These are phyloP conservation scores for Rhodosporidiobolus odoratus DNA, from an alignment of 768 basidiomycete species.

Conservation along the genomic window DNA sequence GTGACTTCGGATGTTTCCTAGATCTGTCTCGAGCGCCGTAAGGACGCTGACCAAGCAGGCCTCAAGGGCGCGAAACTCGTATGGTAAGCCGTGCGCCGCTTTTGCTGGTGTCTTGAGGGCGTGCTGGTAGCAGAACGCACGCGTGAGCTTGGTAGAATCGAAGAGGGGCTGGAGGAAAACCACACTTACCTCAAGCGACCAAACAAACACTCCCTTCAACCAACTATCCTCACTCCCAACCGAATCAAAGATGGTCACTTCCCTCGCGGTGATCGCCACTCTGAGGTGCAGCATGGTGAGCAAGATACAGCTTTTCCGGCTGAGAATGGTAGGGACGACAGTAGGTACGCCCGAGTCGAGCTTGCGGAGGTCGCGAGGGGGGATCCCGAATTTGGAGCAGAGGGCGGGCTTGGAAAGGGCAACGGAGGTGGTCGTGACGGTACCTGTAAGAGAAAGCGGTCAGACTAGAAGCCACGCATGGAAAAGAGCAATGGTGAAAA, in stretches of 20 bases:
- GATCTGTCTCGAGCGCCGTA: slow-evolving; percentile 89
- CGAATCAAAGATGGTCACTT: slow-evolving; percentile 85
- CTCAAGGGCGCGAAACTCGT: slow-evolving; percentile 91
- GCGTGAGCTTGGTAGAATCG: not conserved
- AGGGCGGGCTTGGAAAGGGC: slow-evolving; percentile 87
- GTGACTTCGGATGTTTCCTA: slow-evolving; percentile 86
- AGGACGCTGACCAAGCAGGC: slow-evolving; percentile 85
- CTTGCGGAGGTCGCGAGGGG: slow-evolving; percentile 94
- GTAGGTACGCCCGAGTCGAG: slow-evolving; percentile 62
- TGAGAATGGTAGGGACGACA: slow-evolving; percentile 86
- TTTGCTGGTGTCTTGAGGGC: slow-evolving; percentile 32
- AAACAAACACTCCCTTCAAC: slow-evolving; percentile 35
- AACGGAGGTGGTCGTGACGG: slow-evolving; percentile 78
- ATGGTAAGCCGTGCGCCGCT: slow-evolving; percentile 57
- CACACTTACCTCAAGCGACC: slow-evolving; percentile 25
- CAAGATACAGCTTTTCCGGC: slow-evolving; percentile 78
- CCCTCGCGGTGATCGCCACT: slow-evolving; percentile 86
- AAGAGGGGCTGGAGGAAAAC: not conserved
- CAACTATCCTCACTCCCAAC: slow-evolving; percentile 60
- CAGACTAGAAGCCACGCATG: not conserved
- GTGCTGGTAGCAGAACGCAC: slow-evolving; percentile 4
- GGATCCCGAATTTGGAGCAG: slow-evolving; percentile 72
- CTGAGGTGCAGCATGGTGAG: slow-evolving; percentile 92
- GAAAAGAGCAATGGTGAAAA: not conserved
- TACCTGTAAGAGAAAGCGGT: slow-evolving; percentile 50